A percentile compares a stretch with the other conserved stretches of the same genome.
phyloP scores from a whole-genome alignment of 805 yeast genomes.

The Candida berthetii region DNA sequence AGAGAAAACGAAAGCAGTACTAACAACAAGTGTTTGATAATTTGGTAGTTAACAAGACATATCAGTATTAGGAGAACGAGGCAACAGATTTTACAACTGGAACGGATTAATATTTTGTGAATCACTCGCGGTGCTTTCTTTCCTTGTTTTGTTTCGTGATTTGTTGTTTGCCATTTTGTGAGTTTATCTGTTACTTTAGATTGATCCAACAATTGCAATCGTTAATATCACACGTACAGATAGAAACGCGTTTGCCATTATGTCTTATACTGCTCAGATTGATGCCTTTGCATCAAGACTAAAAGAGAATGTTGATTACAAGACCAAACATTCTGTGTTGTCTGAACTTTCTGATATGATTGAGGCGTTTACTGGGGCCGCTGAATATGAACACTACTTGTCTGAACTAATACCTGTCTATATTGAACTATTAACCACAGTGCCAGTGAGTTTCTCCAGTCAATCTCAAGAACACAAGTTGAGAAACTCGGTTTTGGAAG shows the following conservation, averaged over 20 bases:
- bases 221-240: too few relatives aligned
- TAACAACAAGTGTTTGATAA: too few relatives aligned
- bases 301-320: slow-evolving; percentile 46
- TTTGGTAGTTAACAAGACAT: too few relatives aligned
- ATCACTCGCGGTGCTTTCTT: too few relatives aligned
- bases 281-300: slow-evolving; percentile 65
- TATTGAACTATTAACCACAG: slow-evolving; percentile 51
- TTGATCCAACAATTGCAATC: background rate
- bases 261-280: slow-evolving; percentile 42
- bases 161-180: too few relatives aligned
- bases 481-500: slow-evolving; percentile 70
- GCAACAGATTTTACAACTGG: too few relatives aligned
- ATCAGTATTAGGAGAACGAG: too few relatives aligned
- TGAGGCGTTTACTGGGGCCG: slow-evolving; percentile 75
- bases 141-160: too few relatives aligned
- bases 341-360: slow-evolving; percentile 83
- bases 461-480: slow-evolving; percentile 70
- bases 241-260: slow-evolving; percentile 5
- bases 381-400: slow-evolving; percentile 76
- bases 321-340: slow-evolving; percentile 58
- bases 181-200: too few relatives aligned
- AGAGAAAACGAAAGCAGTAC: too few relatives aligned
- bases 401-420: slow-evolving; percentile 66
- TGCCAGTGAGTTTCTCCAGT: slow-evolving; percentile 67
- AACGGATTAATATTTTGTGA: too few relatives aligned